A percentile compares a stretch with the other conserved stretches of the same genome.
Conservation (phyloP, 2,329 filamentous ascomycete species). For the Pyrenochaeta sp. region DNA sequence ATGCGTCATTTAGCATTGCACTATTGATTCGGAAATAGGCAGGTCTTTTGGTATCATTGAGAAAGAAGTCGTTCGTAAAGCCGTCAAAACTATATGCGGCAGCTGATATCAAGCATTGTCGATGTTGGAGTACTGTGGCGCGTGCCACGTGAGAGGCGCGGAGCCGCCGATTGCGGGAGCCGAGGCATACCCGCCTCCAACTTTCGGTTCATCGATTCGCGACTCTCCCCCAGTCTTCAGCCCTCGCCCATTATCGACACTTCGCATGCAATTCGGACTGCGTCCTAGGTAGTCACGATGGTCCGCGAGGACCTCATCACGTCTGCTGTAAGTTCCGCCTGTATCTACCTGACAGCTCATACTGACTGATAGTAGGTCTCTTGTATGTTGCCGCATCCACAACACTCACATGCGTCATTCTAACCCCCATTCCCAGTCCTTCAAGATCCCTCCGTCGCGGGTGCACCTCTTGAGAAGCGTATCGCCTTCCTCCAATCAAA, state of each 20-base stretch:
- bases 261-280: slow-evolving; percentile 25
- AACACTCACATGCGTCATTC: slow-evolving; percentile 10
- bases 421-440: slow-evolving; percentile 69
- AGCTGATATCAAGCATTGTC: neutral
- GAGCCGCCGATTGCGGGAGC: slow-evolving; percentile 20
- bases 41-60: neutral
- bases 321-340: slow-evolving; percentile 66
- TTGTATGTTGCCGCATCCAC: slow-evolving; percentile 52
- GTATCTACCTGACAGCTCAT: neutral
- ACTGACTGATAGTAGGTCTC: slow-evolving; percentile 55
- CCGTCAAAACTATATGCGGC: neutral
- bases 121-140: slow-evolving; percentile 9
- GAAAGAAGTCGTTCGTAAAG: neutral
- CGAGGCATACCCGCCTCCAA: slow-evolving; percentile 27
- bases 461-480: slow-evolving; percentile 89
- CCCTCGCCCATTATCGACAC: slow-evolving; percentile 9
- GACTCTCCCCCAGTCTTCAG: slow-evolving; percentile 15
- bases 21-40: too few species aligned
- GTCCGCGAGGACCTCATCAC: slow-evolving; percentile 93
- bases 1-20: too few species aligned
- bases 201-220: slow-evolving; percentile 22
- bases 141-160: slow-evolving; percentile 16
- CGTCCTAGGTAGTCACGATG: slow-evolving; percentile 64
- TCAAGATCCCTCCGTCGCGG: slow-evolving; percentile 89
- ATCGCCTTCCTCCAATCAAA: slow-evolving; percentile 94